Percentiles rank a stretch among this genome's conserved stretches.
phyloP scores from a whole-genome alignment of 352 stramenopile species.

The Phytophthora sojae region DNA sequence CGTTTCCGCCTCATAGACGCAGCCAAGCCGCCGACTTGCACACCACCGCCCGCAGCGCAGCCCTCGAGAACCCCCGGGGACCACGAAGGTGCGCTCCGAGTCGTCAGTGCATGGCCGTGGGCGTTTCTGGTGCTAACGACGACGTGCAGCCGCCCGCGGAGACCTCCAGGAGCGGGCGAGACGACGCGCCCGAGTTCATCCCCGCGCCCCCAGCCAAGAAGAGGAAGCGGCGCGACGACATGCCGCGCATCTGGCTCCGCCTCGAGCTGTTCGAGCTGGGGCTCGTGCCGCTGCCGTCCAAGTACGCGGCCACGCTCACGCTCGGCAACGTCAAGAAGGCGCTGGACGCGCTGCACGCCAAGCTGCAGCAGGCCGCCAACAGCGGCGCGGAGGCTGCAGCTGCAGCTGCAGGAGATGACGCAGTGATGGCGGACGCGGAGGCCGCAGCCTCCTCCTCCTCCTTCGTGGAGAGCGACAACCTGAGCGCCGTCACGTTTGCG shows the following conservation, averaged over 20 bases:
- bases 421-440: constrained; percentile 48
- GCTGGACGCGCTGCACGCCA: constrained; percentile 64
- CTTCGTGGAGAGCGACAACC: constrained; percentile 74
- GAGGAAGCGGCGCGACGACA: constrained; percentile 39
- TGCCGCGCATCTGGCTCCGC: constrained; percentile 82
- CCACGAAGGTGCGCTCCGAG: constrained; percentile 43
- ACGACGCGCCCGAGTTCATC: constrained; percentile 39
- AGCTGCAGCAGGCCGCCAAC: constrained; percentile 31
- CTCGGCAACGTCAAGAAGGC: constrained; percentile 67
- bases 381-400: too few relatives aligned
- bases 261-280: constrained; percentile 90
- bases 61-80: constrained; percentile 8
- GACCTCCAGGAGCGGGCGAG: constrained; percentile 35
- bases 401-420: constrained; percentile 42
- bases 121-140: constrained; percentile 35
- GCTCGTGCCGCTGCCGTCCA: constrained; percentile 76
- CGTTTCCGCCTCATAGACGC: constrained; percentile 10
- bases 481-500: constrained; percentile 55
- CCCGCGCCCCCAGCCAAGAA: constrained; percentile 48
- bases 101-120: constrained; percentile 12
- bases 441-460: background rate
- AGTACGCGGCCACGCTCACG: constrained; percentile 69
- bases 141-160: constrained; percentile 41
- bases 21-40: background rate
- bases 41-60: background rate